These are phyloP conservation scores for Alternaria ethzedia DNA, from an alignment of 2,329 filamentous ascomycete genomes.

Conservation along the genomic window DNA sequence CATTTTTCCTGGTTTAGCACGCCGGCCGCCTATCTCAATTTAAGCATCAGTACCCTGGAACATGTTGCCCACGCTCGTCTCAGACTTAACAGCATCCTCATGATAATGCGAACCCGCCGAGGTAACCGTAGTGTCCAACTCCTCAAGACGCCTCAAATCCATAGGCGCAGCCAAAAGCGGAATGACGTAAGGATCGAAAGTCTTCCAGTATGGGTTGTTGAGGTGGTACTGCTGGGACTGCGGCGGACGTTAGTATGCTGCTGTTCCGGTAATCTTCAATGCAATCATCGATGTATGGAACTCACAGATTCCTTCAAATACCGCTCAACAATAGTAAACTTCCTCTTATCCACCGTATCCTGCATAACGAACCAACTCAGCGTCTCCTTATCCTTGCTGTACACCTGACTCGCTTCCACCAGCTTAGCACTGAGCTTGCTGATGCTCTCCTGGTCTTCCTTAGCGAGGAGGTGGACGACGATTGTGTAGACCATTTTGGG, in stretches of 20 bases:
- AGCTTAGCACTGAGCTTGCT: constrained; percentile 74
- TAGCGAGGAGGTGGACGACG: constrained; percentile 73
- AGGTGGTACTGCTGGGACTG: constrained; percentile 54
- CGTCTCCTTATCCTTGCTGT: constrained; percentile 73
- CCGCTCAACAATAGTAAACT: constrained; percentile 78
- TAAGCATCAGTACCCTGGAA: constrained; percentile 14
- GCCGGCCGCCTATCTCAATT: not conserved
- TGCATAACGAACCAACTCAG: constrained; percentile 77
- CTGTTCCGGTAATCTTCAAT: too few species aligned
- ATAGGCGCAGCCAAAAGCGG: constrained; percentile 72
- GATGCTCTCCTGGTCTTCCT: constrained; percentile 68
- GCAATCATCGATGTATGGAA: too few species aligned
- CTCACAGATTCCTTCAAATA: constrained; percentile 70
- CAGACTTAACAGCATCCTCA: constrained; percentile 9
- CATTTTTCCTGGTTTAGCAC: too few species aligned
- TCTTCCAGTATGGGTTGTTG: constrained; percentile 75
- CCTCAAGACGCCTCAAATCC: constrained; percentile 72
- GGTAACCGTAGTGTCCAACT: constrained; percentile 57
- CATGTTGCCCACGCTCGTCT: constrained; percentile 11
- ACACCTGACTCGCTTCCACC: constrained; percentile 74
- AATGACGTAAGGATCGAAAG: constrained; percentile 75
- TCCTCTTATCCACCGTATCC: constrained; percentile 69
- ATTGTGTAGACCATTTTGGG: constrained; percentile 70
- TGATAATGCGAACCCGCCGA: constrained; percentile 8
- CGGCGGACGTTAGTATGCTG: too few species aligned